Evolutionary conservation across 768 basidiomycete species (phyloP).

Genomic region (Tulasnella sp.): DNA sequence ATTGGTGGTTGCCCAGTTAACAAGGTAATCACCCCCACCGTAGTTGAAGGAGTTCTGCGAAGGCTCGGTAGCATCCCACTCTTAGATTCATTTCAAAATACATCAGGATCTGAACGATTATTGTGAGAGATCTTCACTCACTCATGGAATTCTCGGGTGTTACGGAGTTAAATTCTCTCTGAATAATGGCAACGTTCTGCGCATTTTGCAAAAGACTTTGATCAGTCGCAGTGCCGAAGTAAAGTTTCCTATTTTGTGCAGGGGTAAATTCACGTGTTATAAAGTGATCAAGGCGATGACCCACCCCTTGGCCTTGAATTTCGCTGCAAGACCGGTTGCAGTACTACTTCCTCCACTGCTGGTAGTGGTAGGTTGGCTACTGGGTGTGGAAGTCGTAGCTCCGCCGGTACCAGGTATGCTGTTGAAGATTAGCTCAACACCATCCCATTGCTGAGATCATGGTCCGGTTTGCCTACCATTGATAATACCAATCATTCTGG

Average conservation of each 20-base stretch:
- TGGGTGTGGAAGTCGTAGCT: too few species aligned
- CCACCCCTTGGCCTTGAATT: too few species aligned
- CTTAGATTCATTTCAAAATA: background rate
- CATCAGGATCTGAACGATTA: background rate
- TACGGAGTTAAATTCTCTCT: slow-evolving; percentile 16
- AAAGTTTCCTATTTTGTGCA: slow-evolving; percentile 7
- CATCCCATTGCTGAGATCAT: too few species aligned
- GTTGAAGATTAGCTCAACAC: too few species aligned
- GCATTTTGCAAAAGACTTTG: background rate
- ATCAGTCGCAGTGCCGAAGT: slow-evolving; percentile 8
- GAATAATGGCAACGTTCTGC: slow-evolving; percentile 14
- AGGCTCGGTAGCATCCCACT: slow-evolving; percentile 7
- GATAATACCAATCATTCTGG: too few species aligned
- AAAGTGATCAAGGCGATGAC: too few species aligned
- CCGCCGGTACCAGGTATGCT: too few species aligned
- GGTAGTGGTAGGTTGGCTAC: too few species aligned
- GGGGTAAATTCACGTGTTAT: too few species aligned
- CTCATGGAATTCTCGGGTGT: slow-evolving; percentile 18
- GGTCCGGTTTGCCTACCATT: too few species aligned
- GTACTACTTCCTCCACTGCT: too few species aligned
- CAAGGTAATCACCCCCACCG: slow-evolving; percentile 5
- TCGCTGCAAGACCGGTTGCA: too few species aligned
- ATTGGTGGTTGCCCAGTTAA: slow-evolving; percentile 6
- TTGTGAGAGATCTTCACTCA: background rate
- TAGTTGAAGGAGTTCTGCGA: slow-evolving; percentile 14